Evolutionary conservation across 257 asterid species (phyloP), one percentile per base, ranked within the genome.

Genomic region (Echium plantagineum): DNA sequence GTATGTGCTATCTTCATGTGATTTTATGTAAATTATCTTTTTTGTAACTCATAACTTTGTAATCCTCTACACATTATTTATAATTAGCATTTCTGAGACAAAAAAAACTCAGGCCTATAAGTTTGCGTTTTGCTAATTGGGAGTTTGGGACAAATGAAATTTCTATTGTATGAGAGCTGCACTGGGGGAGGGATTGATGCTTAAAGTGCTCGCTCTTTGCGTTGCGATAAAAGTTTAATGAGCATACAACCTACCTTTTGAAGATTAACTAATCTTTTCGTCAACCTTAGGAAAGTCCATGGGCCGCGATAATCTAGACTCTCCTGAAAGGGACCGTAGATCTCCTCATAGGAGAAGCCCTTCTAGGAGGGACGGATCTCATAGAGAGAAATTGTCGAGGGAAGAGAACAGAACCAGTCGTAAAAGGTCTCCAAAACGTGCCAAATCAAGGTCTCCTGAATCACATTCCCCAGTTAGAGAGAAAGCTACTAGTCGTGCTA

Each of bases 261-360:
- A 21, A 3, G 32, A 56, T 5, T 56, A 56, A 22, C 31, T 56
- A 18, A 56, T 0, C 24, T 38, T 56, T 56, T 56, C 24, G 2
- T 10, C 60, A 8, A 16, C 15, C 60, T 24, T 24, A 60, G 70
- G 24, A 26, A 13, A 22, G 19, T 55, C 18, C 31, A 90, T 87
- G 97, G 96, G 84, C 42, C 90, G 75, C 57, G 55, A 57, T 42
- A 60, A 73, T 75, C 83, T 85, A 9, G 79, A 66, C 55, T 87
- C 97, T 32, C 89, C 94, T 62, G 79, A 69, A 49, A 74, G 84
- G 70, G 74, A 63, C 17, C 80, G 68, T 55, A 80, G 77, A 53
- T 75, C 94, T 66, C 86, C 94, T 75, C 78, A 71, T 52, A 72
- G 74, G 67, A 77, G 77, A 76, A 79, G 77, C 67, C 73, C 89